Evolutionary conservation across 129 eudicot genomes (phyloP).

Genomic region (Smallanthus sonchifolius): DNA sequence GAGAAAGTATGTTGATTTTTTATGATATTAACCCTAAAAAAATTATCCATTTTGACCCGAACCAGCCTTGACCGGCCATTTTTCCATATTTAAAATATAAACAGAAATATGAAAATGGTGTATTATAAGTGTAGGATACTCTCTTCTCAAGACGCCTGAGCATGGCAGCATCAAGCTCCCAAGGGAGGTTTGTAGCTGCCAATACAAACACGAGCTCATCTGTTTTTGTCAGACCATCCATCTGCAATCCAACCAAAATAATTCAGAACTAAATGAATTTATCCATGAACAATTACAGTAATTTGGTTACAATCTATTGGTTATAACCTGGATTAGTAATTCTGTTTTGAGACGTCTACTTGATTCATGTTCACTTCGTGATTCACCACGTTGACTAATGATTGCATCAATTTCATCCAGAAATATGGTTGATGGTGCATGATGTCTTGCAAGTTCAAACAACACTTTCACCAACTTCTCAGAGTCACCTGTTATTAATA

Average conservation of each 20-base stretch:
- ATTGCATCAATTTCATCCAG: conserved; percentile 98
- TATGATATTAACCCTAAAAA: too few species aligned
- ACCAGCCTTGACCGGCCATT: neutral
- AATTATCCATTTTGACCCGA: neutral
- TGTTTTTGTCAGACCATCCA: conserved; percentile 92
- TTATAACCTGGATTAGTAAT: conserved; percentile 83
- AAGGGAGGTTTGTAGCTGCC: conserved; percentile 98
- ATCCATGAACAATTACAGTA: neutral
- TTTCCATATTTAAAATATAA: neutral
- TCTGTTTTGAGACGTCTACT: conserved; percentile 98
- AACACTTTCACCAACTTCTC: conserved; percentile 94
- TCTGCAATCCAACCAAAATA: conserved; percentile 52
- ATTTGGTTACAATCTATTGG: neutral
- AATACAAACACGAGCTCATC: conserved; percentile 98
- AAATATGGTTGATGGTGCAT: conserved; percentile 97
- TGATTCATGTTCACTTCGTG: conserved; percentile 98
- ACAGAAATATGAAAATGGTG: neutral
- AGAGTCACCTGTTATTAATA: conserved; percentile 71
- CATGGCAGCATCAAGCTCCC: conserved; percentile 99
- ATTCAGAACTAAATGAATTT: neutral
- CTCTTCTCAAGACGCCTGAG: conserved; percentile 98
- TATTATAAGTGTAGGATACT: conserved; percentile 41
- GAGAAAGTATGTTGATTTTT: too few species aligned
- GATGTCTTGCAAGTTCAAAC: conserved; percentile 99
- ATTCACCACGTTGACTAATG: conserved; percentile 99